A percentile compares a stretch with the other conserved stretches of the same genome.
Evolutionary conservation across 345 rosid species (phyloP).

Genomic region (Ceriops zippeliana): DNA sequence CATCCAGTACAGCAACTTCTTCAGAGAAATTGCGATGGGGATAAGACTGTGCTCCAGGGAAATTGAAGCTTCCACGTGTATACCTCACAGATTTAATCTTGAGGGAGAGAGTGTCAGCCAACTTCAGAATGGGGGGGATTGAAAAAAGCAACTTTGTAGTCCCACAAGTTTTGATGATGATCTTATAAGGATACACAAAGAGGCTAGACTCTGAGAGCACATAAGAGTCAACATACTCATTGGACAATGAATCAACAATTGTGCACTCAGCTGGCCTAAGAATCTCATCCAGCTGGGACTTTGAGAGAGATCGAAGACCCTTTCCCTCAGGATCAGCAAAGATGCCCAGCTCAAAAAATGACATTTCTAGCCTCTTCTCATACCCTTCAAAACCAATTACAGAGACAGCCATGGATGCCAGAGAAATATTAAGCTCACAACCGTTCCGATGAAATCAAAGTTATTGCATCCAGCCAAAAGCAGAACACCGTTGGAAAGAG

Average conservation of each 20-base stretch:
- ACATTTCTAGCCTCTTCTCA: constrained; percentile 30
- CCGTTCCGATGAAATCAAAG: not conserved
- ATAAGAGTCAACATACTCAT: constrained; percentile 26
- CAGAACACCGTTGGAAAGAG: not conserved
- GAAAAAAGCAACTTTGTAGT: constrained; percentile 26
- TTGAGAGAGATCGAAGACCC: constrained; percentile 20
- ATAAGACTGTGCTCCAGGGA: constrained; percentile 29
- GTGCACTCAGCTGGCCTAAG: constrained; percentile 32
- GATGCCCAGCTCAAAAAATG: constrained; percentile 23
- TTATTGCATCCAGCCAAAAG: not conserved
- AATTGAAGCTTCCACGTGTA: constrained; percentile 31
- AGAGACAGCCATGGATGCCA: constrained; percentile 13
- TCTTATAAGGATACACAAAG: constrained; percentile 30
- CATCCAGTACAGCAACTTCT: constrained; percentile 27
- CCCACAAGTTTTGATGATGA: constrained; percentile 33
- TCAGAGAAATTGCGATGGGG: constrained; percentile 32
- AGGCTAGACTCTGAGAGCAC: constrained; percentile 32
- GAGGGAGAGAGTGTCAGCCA: constrained; percentile 12
- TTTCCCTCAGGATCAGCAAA: constrained; percentile 28
- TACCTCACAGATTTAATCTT: constrained; percentile 23
- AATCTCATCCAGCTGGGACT: constrained; percentile 27
- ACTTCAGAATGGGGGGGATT: constrained; percentile 22
- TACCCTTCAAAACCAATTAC: constrained; percentile 35
- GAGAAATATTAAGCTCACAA: not conserved
- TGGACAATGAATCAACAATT: constrained; percentile 24